Base-by-base conservation (phyloP, 1,284 basidiomycete species). In the Clitocybe nebularis region DNA sequence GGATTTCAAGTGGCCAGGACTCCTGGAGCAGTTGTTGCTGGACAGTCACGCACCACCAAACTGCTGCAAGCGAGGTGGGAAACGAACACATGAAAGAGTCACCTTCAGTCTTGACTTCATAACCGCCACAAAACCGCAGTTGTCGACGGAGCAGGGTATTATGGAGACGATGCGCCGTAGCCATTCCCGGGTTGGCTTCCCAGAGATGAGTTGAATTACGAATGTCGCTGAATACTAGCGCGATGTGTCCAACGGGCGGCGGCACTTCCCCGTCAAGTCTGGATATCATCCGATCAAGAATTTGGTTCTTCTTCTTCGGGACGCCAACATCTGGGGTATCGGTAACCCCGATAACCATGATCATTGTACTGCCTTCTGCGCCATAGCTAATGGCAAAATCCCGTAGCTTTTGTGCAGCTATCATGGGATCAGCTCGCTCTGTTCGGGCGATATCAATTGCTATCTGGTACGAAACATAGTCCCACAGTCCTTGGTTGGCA, bases 41-140 rank as follows among this genome's bases (percentile, higher is more conserved):
- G 26, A 95, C 91, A 29, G 79, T 84, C 59, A 98, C 76, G 55
- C 87, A 89, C 91, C 93, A 99, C 71, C 93, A 81, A 26, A 99
- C 64, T 0, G 93, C 96, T 0, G 90, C 78, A 3, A 91, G 75
- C 5, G 93, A 82, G 3, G 83, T 89, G 6, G 89, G 89, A 76
- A 99, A 99, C 11, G 93, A 94, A 36, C 95, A 94, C 90, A 99
- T 96, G 72, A 99, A 99, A 0, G 95, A 86, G 59, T 99, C 96
- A 25, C 96, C 96, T 84, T 99, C 96, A 14, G 96, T 99, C 68
- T 99, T 99, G 57, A 98, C 95, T 67, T 99, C 94, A 65, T 98
- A 99, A 0, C 96, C 96, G 30, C 93, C 94, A 57, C 94, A 95
- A 40, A 89, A 75, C 22, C 95, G 81, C 32, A 99, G 69, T 52